Conservation (phyloP, 345 rosid species). For the Chamaenerion angustifolium region DNA sequence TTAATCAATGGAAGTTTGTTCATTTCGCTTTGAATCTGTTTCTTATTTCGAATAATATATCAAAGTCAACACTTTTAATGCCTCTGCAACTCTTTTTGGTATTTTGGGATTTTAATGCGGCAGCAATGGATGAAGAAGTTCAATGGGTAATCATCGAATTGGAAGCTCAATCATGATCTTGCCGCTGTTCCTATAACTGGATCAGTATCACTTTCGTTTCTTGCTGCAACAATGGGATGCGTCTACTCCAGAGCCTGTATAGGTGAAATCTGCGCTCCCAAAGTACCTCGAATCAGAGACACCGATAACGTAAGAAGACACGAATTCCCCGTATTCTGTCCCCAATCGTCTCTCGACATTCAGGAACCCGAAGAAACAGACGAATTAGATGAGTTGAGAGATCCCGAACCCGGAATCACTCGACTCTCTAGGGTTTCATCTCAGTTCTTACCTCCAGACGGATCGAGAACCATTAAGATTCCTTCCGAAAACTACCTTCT, state of each 20-base stretch:
- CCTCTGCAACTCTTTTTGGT: too few relatives aligned
- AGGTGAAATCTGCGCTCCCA: slow-evolving; percentile 78
- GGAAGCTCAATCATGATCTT: not conserved
- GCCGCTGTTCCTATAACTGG: not conserved
- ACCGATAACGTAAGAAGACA: slow-evolving; percentile 10
- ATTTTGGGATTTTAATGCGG: too few relatives aligned
- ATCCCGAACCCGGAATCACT: slow-evolving; percentile 57
- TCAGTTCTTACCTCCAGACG: slow-evolving; percentile 85
- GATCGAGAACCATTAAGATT: slow-evolving; percentile 52
- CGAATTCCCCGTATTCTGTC: slow-evolving; percentile 45
- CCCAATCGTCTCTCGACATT: slow-evolving; percentile 23
- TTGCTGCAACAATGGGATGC: slow-evolving; percentile 54
- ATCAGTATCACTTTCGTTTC: not conserved
- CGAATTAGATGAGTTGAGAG: slow-evolving; percentile 35
- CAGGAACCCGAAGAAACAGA: slow-evolving; percentile 37
- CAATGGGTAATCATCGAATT: not conserved
- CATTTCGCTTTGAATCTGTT: too few relatives aligned
- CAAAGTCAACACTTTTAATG: too few relatives aligned
- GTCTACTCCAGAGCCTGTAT: slow-evolving; percentile 89
- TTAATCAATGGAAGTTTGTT: too few relatives aligned
- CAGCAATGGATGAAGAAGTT: too few relatives aligned
- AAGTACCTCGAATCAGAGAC: slow-evolving; percentile 30
- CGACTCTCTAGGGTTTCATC: slow-evolving; percentile 85
- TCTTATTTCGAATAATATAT: too few relatives aligned
- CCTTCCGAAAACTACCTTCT: slow-evolving; percentile 53